These are phyloP conservation scores for Pleurotus giganteus DNA, from an alignment of 768 basidiomycete genomes.

Conservation along the genomic window DNA sequence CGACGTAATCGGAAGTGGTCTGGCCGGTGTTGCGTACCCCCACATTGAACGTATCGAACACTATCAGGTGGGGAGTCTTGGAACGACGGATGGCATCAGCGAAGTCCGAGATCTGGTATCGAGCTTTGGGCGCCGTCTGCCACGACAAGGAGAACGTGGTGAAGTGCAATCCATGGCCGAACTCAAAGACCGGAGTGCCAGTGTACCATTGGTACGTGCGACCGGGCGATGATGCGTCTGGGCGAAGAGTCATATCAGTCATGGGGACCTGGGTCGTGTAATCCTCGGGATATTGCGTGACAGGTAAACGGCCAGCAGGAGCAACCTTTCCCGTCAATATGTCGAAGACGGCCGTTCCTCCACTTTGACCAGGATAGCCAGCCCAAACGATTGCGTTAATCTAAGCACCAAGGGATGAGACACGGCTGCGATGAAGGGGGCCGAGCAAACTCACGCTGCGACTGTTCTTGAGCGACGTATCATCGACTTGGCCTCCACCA, in stretches of 20 bases:
- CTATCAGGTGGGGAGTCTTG: slow-evolving; percentile 37
- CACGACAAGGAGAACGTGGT: slow-evolving; percentile 46
- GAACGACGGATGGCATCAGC: slow-evolving; percentile 21
- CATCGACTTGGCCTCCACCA: slow-evolving; percentile 57
- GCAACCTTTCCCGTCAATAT: slow-evolving; percentile 49
- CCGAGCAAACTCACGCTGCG: slow-evolving; percentile 27
- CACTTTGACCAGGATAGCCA: slow-evolving; percentile 57
- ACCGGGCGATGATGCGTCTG: slow-evolving; percentile 46
- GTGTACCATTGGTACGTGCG: slow-evolving; percentile 61
- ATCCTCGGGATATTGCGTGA: slow-evolving; percentile 51
- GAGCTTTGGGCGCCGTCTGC: slow-evolving; percentile 28
- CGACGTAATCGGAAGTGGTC: slow-evolving; percentile 51
- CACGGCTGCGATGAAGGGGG: background rate
- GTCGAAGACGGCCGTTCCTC: slow-evolving; percentile 51
- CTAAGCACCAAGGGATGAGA: slow-evolving; percentile 20
- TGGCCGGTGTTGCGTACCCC: slow-evolving; percentile 47
- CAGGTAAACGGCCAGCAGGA: slow-evolving; percentile 53
- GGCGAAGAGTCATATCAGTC: slow-evolving; percentile 58
- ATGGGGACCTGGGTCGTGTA: slow-evolving; percentile 49
- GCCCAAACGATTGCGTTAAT: slow-evolving; percentile 56
- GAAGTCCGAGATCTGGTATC: slow-evolving; percentile 43
- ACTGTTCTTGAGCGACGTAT: slow-evolving; percentile 42
- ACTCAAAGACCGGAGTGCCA: slow-evolving; percentile 48
- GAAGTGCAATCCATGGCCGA: slow-evolving; percentile 56
- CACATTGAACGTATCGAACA: slow-evolving; percentile 48